These are phyloP conservation scores for Apiospora rasikravindrae DNA, from an alignment of 2,329 filamentous ascomycete genomes.

Conservation along the genomic window DNA sequence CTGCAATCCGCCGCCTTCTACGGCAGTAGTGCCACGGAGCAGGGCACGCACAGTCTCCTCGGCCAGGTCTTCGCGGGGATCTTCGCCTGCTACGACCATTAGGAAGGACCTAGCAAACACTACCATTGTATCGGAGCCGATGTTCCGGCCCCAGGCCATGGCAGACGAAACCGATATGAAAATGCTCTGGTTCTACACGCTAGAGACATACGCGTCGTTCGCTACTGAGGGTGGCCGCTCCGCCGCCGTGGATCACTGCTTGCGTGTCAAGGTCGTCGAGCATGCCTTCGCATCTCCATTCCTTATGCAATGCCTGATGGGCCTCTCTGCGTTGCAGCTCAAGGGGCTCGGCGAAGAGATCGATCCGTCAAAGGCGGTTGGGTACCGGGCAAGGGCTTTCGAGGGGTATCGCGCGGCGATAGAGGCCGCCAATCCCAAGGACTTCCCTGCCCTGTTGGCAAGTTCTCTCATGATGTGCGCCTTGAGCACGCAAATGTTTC, in stretches of 20 bases:
- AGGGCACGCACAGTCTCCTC: background rate
- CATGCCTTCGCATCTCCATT: slow-evolving; percentile 59
- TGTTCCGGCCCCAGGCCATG: slow-evolving; percentile 41
- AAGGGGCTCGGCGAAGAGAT: slow-evolving; percentile 46
- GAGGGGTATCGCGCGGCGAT: slow-evolving; percentile 59
- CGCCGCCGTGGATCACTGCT: slow-evolving; percentile 45
- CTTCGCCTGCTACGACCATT: slow-evolving; percentile 4
- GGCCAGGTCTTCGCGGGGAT: slow-evolving; percentile 4
- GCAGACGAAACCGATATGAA: slow-evolving; percentile 53
- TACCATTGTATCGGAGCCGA: slow-evolving; percentile 40
- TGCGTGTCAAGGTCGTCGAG: slow-evolving; percentile 53
- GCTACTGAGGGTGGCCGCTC: slow-evolving; percentile 44
- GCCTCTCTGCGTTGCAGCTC: slow-evolving; percentile 56
- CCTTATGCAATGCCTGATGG: slow-evolving; percentile 61
- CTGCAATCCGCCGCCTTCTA: slow-evolving; percentile 25
- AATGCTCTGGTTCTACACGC: slow-evolving; percentile 61
- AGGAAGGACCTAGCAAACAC: background rate
- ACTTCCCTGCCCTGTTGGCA: slow-evolving; percentile 56
- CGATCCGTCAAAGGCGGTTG: slow-evolving; percentile 44
- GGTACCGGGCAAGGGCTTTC: slow-evolving; percentile 56
- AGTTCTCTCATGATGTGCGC: slow-evolving; percentile 58
- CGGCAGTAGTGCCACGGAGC: slow-evolving; percentile 1
- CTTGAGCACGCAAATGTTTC: slow-evolving; percentile 56
- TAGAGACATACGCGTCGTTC: slow-evolving; percentile 52
- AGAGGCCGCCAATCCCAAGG: slow-evolving; percentile 48